Evolutionary conservation across 768 basidiomycete genomes (phyloP).

Genomic region (Mycena alexandri): DNA sequence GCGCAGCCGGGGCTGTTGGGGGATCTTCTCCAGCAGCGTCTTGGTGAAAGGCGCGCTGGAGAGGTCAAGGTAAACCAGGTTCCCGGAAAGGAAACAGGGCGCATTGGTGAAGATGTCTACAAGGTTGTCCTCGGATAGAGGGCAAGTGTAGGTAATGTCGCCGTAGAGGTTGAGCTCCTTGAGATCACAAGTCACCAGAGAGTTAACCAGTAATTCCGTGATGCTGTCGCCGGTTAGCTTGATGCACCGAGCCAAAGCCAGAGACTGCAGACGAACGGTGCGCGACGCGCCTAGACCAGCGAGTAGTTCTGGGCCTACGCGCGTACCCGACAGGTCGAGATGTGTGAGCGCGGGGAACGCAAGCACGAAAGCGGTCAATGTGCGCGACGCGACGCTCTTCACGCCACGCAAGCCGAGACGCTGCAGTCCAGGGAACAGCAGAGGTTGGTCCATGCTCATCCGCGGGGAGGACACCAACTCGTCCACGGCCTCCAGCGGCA

Average conservation of each 20-base stretch:
- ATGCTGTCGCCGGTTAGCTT: slow-evolving; percentile 86
- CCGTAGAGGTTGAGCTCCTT: slow-evolving; percentile 91
- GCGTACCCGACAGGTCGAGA: slow-evolving; percentile 93
- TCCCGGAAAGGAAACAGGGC: slow-evolving; percentile 82
- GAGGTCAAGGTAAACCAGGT: slow-evolving; percentile 89
- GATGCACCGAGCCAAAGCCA: slow-evolving; percentile 89
- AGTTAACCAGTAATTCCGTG: slow-evolving; percentile 76
- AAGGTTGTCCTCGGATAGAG: slow-evolving; percentile 77
- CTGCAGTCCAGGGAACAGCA: slow-evolving; percentile 76
- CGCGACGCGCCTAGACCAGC: slow-evolving; percentile 70
- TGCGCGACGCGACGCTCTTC: slow-evolving; percentile 78
- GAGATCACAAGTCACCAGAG: slow-evolving; percentile 71
- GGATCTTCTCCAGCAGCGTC: slow-evolving; percentile 61
- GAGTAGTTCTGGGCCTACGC: slow-evolving; percentile 82
- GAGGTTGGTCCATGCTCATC: slow-evolving; percentile 60
- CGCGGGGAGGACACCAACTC: slow-evolving; percentile 71
- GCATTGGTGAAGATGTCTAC: slow-evolving; percentile 74
- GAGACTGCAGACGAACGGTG: slow-evolving; percentile 78
- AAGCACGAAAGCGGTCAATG: slow-evolving; percentile 79
- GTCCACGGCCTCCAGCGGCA: slow-evolving; percentile 55
- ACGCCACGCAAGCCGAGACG: slow-evolving; percentile 88
- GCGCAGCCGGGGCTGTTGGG: slow-evolving; percentile 79
- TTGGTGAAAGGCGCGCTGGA: slow-evolving; percentile 84
- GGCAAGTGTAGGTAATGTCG: slow-evolving; percentile 84
- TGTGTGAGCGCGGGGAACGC: slow-evolving; percentile 90